Base-by-base conservation (phyloP, 768 basidiomycete species). In the Leccinellum albellum region DNA sequence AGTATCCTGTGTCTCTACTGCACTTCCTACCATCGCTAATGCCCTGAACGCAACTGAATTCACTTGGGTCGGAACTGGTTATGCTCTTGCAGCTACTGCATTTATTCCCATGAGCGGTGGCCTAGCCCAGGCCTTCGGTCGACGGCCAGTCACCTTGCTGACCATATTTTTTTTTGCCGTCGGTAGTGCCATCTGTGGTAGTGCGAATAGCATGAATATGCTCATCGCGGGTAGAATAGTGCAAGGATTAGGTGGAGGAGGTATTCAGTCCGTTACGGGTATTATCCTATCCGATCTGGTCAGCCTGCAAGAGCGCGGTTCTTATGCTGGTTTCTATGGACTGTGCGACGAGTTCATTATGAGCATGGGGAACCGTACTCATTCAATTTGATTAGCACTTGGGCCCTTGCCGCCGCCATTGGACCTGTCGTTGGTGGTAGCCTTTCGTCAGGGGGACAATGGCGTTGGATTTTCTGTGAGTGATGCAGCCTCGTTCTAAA, bases 271-370 rank as follows among this genome's bases (percentile, higher is more conserved):
- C 6, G 56, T 76, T 8, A 65, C 70, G 3, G 73, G 74, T 8
- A 80, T 82, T 47, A 68, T 82, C 40, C 54, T 80, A 7, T 66
- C 73, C 15, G 82, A 83, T 58, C 63, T 83, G 2, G 77, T 82
- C 13, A 72, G 79, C 3, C 69, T 83, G 6, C 45, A 65, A 14
- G 78, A 81, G 44, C 73, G 82, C 8, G 81, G 81, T 3, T 37
- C 57, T 1, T 78, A 73, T 56, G 60, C 65, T 3, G 76, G 73
- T 8, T 51, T 81, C 17, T 66, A 76, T 23, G 76, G 68, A 24
- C 54, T 77, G 74, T 73, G 13, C 12, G 31, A 32, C 12, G 12
- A 32, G 31, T 32, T 32, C 31, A 32, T 13, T 2, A 12, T 32
- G 12, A 12, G 13, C 31, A 12, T 12, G 4, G 40, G 52, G 70